Percentiles rank a stretch among this genome's conserved stretches.
Conservation (phyloP, 495 filamentous ascomycete species). For the Diplogelasinospora grovesii region DNA sequence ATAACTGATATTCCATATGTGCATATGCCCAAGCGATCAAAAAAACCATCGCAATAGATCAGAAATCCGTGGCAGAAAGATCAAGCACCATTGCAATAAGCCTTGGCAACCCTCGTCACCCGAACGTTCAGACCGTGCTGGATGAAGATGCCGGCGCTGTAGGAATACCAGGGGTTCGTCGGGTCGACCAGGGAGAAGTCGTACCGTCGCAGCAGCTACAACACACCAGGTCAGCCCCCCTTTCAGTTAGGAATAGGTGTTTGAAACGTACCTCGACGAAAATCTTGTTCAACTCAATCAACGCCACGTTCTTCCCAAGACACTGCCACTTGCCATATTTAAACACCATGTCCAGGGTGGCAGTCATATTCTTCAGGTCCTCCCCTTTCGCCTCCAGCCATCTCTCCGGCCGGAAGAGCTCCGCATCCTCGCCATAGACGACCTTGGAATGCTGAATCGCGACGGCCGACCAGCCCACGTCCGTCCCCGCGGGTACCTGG, state of each 20-base stretch:
- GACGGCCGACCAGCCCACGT: constrained; percentile 42
- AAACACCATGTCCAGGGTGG: constrained; percentile 32
- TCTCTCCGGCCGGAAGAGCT: constrained; percentile 48
- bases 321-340: constrained; percentile 39
- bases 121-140: no score
- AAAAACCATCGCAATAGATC: no score
- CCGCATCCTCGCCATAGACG: constrained; percentile 44
- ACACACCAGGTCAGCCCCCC: neutral
- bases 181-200: neutral
- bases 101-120: no score
- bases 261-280: constrained; percentile 47
- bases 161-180: constrained; percentile 33
- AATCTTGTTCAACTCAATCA: constrained; percentile 49
- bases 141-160: no score
- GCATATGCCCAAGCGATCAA: no score
- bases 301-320: constrained; percentile 38
- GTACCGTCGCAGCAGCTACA: neutral
- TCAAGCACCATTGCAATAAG: no score
- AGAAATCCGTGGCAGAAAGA: no score
- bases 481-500: constrained; percentile 46
- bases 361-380: constrained; percentile 29
- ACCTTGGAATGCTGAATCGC: constrained; percentile 23
- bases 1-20: no score
- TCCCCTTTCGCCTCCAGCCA: constrained; percentile 41
- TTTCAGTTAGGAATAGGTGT: no score